Conservation (phyloP, 148 eudicot species). For the Agrostemma githago region DNA sequence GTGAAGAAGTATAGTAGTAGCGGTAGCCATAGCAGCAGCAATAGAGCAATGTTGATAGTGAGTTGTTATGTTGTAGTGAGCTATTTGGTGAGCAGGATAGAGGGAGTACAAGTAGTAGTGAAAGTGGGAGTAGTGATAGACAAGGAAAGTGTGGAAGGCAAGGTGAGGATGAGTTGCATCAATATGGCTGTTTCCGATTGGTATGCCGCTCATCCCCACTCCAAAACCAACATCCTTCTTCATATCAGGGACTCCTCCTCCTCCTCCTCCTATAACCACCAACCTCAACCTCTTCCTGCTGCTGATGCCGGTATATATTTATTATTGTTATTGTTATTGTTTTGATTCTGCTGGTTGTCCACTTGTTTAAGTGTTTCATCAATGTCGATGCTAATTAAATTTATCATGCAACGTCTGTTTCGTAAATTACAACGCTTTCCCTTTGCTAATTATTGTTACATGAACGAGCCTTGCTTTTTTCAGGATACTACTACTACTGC, state of each 20-base stretch:
- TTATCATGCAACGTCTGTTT: too few species aligned
- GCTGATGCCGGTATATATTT: constrained; percentile 34
- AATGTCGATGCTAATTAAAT: too few species aligned
- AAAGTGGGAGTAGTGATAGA: constrained; percentile 54
- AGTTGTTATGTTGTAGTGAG: not conserved
- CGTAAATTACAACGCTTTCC: too few species aligned
- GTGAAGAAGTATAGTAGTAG: not conserved
- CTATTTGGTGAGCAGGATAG: not conserved
- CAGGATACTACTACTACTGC: too few species aligned
- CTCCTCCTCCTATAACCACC: constrained; percentile 19
- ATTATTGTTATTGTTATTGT: too few species aligned
- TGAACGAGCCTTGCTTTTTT: too few species aligned
- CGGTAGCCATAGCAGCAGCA: too few species aligned
- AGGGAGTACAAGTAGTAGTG: constrained; percentile 10
- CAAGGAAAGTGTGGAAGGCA: constrained; percentile 32
- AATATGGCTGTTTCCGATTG: constrained; percentile 54
- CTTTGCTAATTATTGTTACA: too few species aligned
- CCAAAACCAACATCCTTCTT: constrained; percentile 35
- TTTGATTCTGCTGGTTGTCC: too few species aligned
- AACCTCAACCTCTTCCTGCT: constrained; percentile 34
- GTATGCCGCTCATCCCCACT: constrained; percentile 31
- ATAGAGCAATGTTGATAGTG: not conserved
- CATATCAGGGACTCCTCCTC: constrained; percentile 35
- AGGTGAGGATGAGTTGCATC: constrained; percentile 37
- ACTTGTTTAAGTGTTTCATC: too few species aligned